phyloP scores from a whole-genome alignment of 1,139 yeast genomes.

The Kluyveromyces sp. region DNA sequence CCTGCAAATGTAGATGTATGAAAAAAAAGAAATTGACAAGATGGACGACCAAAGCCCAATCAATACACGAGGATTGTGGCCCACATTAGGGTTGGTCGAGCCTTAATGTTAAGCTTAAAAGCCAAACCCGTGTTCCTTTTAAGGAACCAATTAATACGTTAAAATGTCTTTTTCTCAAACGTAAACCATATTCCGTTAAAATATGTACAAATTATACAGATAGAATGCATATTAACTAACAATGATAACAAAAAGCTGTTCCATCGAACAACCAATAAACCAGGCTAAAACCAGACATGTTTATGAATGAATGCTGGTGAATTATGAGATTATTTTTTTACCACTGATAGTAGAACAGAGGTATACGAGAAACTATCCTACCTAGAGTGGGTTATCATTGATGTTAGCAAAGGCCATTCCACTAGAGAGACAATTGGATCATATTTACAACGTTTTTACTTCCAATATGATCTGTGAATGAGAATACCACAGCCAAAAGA shows the following conservation, averaged over 20 bases:
- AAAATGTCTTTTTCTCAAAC: not conserved
- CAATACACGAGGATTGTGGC: too few species aligned
- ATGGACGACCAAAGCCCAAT: too few species aligned
- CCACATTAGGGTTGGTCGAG: too few species aligned
- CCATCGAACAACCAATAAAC: conserved; percentile 9
- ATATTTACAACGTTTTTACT: not conserved
- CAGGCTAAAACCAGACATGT: not conserved
- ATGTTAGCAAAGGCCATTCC: not conserved
- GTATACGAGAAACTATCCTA: conserved; percentile 31
- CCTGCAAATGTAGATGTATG: too few species aligned
- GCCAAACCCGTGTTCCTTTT: too few species aligned
- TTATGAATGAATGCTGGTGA: not conserved
- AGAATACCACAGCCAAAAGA: not conserved
- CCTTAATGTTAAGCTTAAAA: too few species aligned
- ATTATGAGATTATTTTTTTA: conserved; percentile 14
- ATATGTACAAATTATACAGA: conserved; percentile 6
- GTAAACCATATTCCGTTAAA: not conserved
- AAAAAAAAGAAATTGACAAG: too few species aligned
- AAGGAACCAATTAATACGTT: too few species aligned
- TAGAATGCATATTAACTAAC: not conserved
- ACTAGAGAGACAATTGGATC: not conserved
- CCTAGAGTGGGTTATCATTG: conserved; percentile 30
- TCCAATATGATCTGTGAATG: not conserved
- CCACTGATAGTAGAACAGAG: conserved; percentile 35
- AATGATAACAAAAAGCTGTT: conserved; percentile 7